These are phyloP conservation scores for Spiraea crenata DNA, from an alignment of 331 rosid species.

Conservation along the genomic window DNA sequence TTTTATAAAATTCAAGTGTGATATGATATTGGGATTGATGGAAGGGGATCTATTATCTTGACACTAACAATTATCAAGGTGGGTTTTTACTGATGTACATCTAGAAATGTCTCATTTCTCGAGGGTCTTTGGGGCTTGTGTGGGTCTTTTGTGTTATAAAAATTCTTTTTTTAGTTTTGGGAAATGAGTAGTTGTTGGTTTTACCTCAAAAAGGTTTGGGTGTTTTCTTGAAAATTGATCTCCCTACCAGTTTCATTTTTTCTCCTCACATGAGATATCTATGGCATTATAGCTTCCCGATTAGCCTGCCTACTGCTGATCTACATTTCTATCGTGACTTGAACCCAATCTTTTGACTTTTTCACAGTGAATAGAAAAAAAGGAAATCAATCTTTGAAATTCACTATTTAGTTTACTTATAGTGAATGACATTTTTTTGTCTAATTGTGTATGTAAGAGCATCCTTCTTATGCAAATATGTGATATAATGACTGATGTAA, in stretches of 20 bases:
- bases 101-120: conserved; percentile 62
- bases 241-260: not conserved
- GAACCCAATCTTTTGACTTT: not conserved
- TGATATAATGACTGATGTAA: too few relatives aligned
- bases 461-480: too few relatives aligned
- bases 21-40: conserved; percentile 67
- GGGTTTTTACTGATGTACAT: conserved; percentile 49
- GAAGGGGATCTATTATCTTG: conserved; percentile 17
- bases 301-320: not conserved
- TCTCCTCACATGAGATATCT: conserved; percentile 1
- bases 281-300: too few relatives aligned
- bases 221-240: conserved; percentile 41
- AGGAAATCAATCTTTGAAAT: not conserved
- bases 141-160: conserved; percentile 50
- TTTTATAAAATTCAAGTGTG: conserved; percentile 4
- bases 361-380: not conserved
- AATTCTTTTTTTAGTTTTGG: conserved; percentile 66
- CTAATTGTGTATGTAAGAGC: too few relatives aligned
- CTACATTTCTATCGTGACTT: not conserved
- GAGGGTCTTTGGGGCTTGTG: conserved; percentile 53
- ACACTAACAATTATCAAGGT: conserved; percentile 51
- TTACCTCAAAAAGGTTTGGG: conserved; percentile 40
- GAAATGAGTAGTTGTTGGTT: conserved; percentile 49
- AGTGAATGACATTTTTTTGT: too few relatives aligned
- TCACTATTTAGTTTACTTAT: too few relatives aligned